Percentiles rank a stretch among this genome's conserved stretches.
Evolutionary conservation across 768 basidiomycete species (phyloP).

Genomic region (Russula abietina): DNA sequence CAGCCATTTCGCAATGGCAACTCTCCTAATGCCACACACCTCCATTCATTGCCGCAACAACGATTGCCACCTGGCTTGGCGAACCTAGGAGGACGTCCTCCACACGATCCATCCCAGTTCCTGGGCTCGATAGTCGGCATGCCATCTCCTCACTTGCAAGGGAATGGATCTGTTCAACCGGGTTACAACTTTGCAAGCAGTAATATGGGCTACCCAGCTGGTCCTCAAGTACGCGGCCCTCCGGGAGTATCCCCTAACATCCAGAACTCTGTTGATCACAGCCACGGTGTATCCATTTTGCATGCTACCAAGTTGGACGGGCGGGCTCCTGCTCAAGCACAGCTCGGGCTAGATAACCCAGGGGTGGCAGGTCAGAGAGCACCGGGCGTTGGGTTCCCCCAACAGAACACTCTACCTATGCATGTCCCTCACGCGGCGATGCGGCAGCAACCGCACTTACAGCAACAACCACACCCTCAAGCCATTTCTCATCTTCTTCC

Average conservation of each 20-base stretch:
- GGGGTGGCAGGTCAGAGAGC: conserved; percentile 44
- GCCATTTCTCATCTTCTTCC: conserved; percentile 46
- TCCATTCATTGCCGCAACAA: conserved; percentile 45
- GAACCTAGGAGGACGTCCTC: conserved; percentile 75
- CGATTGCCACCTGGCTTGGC: conserved; percentile 76
- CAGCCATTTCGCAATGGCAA: conserved; percentile 61
- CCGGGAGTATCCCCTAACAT: conserved; percentile 40
- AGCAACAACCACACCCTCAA: conserved; percentile 56
- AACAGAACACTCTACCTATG: conserved; percentile 38
- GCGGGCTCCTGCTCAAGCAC: conserved; percentile 44
- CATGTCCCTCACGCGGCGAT: conserved; percentile 40
- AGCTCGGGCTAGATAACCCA: conserved; percentile 40
- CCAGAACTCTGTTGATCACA: conserved; percentile 42
- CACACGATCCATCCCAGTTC: conserved; percentile 70
- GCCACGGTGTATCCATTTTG: conserved; percentile 47
- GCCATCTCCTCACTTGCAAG: conserved; percentile 22
- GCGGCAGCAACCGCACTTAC: conserved; percentile 42
- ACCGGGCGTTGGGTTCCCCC: conserved; percentile 44
- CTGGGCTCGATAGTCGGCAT: conserved; percentile 39
- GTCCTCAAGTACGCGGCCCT: conserved; percentile 48
- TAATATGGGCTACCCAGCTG: conserved; percentile 27
- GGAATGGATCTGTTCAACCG: conserved; percentile 14
- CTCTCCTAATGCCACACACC: conserved; percentile 52
- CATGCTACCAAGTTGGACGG: conserved; percentile 52
- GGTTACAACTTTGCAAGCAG: conserved; percentile 37